Evolutionary conservation across 192 early-diverging fungal species (phyloP).

Genomic region (Linnemannia schmuckeri): DNA sequence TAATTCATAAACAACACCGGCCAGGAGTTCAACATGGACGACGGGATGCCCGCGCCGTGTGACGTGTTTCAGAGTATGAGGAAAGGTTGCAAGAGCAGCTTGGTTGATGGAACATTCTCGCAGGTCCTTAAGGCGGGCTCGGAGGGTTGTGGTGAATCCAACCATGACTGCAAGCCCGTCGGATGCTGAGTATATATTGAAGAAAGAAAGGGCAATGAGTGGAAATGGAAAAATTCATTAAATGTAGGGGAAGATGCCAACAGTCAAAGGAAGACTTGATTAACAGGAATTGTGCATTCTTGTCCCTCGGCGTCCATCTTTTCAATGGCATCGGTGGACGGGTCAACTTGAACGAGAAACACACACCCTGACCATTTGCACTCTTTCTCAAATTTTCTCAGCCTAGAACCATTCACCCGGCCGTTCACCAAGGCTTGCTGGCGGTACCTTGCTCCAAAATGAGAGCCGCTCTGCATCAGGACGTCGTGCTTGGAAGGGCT

Average conservation of each 20-base stretch:
- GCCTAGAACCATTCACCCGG: rapidly evolving
- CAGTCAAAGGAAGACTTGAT: no score
- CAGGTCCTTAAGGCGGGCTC: background rate
- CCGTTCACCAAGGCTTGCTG: background rate
- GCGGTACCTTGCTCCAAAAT: background rate
- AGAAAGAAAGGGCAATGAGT: background rate
- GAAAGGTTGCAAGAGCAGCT: background rate
- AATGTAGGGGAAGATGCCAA: no score
- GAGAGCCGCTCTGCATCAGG: background rate
- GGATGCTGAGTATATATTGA: background rate
- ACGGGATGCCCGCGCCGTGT: background rate
- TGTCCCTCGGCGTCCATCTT: background rate
- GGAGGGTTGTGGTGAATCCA: background rate
- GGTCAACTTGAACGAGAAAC: background rate
- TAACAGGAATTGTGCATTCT: background rate
- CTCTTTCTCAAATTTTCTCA: background rate
- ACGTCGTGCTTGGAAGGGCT: background rate
- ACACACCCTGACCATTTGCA: background rate
- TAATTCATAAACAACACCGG: background rate
- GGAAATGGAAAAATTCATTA: background rate
- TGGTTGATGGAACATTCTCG: background rate
- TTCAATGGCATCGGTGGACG: background rate
- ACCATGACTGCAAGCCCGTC: background rate
- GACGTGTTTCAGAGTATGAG: background rate
- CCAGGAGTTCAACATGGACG: background rate